Evolutionary conservation across 345 rosid species (phyloP).

Genomic region (Dimocarpus longan): DNA sequence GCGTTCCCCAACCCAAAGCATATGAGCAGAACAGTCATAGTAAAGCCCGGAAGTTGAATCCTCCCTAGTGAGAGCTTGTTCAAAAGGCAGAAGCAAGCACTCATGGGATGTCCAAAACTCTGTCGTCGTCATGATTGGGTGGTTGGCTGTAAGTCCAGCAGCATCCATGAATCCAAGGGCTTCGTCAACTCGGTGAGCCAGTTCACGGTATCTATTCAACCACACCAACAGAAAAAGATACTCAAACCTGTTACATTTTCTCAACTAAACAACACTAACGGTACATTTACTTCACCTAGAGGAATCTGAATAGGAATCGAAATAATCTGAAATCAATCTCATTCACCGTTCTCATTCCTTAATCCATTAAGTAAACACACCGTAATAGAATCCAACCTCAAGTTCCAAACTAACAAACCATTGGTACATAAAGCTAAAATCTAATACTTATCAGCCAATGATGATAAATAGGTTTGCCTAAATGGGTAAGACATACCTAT

Average conservation of each 20-base stretch:
- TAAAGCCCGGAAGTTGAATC: constrained; percentile 43
- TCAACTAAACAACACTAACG: background rate
- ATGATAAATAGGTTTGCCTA: background rate
- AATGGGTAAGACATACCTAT: constrained; percentile 17
- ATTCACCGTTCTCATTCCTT: too few relatives aligned
- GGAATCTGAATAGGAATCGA: too few relatives aligned
- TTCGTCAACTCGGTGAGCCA: constrained; percentile 46
- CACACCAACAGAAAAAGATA: constrained; percentile 5
- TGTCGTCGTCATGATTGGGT: constrained; percentile 39
- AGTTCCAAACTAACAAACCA: background rate
- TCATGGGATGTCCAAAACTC: constrained; percentile 50
- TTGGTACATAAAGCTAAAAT: background rate
- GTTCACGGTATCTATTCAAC: constrained; percentile 37
- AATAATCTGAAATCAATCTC: too few relatives aligned
- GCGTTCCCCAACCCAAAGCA: constrained; percentile 50
- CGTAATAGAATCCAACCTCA: background rate
- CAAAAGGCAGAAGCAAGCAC: constrained; percentile 46
- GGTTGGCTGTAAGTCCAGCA: constrained; percentile 40
- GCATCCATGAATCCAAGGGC: constrained; percentile 47
- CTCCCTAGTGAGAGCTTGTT: constrained; percentile 47
- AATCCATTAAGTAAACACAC: too few relatives aligned
- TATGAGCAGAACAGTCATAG: constrained; percentile 49
- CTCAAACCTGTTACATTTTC: background rate
- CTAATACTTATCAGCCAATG: background rate
- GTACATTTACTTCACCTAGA: too few relatives aligned